Base-by-base conservation (phyloP, 208 protist genomes). In the Trypanosoma theileri region DNA sequence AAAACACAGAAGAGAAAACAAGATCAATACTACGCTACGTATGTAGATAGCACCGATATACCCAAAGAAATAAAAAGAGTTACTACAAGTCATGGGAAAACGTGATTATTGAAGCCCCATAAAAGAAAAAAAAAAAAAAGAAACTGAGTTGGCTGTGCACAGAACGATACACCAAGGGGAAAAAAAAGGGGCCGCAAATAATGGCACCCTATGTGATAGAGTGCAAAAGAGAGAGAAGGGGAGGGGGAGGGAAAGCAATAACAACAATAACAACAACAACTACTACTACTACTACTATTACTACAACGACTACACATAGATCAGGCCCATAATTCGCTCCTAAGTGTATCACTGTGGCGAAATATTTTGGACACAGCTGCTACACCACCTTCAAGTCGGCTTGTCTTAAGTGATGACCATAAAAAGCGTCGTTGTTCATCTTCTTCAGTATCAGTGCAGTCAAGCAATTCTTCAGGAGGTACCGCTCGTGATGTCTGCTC, bases 331-430 rank as follows among this genome's bases (percentile, higher is more conserved):
- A n/a, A 41, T n/a, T 79, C 63, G 41, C 53, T 71, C 73, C 55
- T 75, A 17, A 91, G 58, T 12, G 68, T 78, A 60, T 93, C 85
- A 55, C 79, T 69, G 54, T 92, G 81, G 28, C 73, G 72, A 75
- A 86, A 85, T 35, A 95, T 71, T 21, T 78, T 80, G 12, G 75
- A 53, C 19, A 93, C 69, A 17, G 80, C 81, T 3, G 71, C 58
- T 16, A 16, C 31, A 28, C 74, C 81, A 17, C 89, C 86, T 40
- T 86, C 66, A 1, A 93, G 77, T 28, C 13, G 42, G 0, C 42
- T 73, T 22, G 46, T 26, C 70, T 92, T 92, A 9, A 95, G 77
- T 11, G 41, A 69, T 16, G 21, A 21, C 85, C 89, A 95, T n/a
- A 95, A 77, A 24, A 59, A 48, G 2, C 74, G 69, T 44, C 80